phyloP scores from a whole-genome alignment of 192 early-diverging fungal genomes.

The Backusella tuberculispora region DNA sequence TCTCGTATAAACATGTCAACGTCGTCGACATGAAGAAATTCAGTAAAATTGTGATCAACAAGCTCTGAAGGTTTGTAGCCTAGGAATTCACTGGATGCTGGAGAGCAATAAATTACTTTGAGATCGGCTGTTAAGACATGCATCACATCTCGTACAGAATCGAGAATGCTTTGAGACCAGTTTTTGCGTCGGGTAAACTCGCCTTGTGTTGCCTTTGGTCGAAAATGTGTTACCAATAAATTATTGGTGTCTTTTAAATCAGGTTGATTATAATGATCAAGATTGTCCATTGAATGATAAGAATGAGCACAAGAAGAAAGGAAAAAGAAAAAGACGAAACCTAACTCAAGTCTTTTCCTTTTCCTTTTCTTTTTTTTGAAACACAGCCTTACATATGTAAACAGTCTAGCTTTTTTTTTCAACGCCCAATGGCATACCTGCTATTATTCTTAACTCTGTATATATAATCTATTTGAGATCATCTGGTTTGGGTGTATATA shows the following conservation, averaged over 20 bases:
- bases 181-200: slow-evolving; percentile 46
- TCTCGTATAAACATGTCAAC: slow-evolving; percentile 38
- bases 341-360: no score
- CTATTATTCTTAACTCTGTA: no score
- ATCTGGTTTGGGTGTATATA: no score
- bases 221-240: not conserved
- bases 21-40: slow-evolving; percentile 43
- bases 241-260: not conserved
- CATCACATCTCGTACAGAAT: slow-evolving; percentile 35
- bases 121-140: slow-evolving; percentile 36
- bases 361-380: no score
- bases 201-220: slow-evolving; percentile 4
- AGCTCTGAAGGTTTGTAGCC: slow-evolving; percentile 41
- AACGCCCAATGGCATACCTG: no score
- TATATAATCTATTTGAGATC: no score
- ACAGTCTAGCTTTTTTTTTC: no score
- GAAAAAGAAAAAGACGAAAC: no score
- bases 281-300: not conserved
- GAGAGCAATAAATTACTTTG: slow-evolving; percentile 39
- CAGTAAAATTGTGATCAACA: slow-evolving; percentile 31
- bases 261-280: not conserved
- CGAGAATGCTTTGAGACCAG: slow-evolving; percentile 38
- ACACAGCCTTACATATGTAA: no score
- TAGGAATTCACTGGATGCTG: slow-evolving; percentile 35
- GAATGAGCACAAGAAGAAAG: no score